Evolutionary conservation across 164 flowering plant species (phyloP), one percentile per base, ranked within the genome.

Genomic region (Annona squamosa): DNA sequence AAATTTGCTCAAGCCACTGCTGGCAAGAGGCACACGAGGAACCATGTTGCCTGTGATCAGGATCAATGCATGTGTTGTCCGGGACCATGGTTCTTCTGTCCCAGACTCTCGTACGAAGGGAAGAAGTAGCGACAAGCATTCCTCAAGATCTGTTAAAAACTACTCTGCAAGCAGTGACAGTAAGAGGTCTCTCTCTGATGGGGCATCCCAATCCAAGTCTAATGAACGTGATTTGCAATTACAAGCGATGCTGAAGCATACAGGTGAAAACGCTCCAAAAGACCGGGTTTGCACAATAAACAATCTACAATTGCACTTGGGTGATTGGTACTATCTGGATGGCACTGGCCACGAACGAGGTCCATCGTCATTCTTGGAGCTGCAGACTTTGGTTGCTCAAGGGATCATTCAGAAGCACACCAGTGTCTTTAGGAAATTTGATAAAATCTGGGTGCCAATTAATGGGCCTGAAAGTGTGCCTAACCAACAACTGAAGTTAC

Each of bases 321-420:
- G 99, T 81, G 95, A 87, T 44, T 96, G 99, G 99, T 92, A 85
- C 76, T 96, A 87, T 76, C 86, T 89, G 77, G 97, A 96, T 87
- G 98, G 97, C 77, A 83, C 91, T 80, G 99, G 99, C 71, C 92
- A 85, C 79, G 98, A 91, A 80, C 85, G 73, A 71, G 98, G 98
- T 19, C 98, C 99, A 46, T 80, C 76, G 56, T 86, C 90, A 70
- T 88, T 85, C 73, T 74, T 83, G 9, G 91, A 87, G 81, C 78
- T 93, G 69, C 93, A 89, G 75, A 73, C 44, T 42, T 77, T 89
- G 76, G 97, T 85, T 57, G 89, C 87, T 76, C 85, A 86, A 78
- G 97, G 94, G 69, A 68, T 72, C 26, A 86, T 96, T 56, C 86
- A 78, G 71, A 86, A 85, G 57, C 41, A 83, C 71, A 90, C 88